Evolutionary conservation across 306 rosid genomes (phyloP).

Genomic region (Trifolium repens): DNA sequence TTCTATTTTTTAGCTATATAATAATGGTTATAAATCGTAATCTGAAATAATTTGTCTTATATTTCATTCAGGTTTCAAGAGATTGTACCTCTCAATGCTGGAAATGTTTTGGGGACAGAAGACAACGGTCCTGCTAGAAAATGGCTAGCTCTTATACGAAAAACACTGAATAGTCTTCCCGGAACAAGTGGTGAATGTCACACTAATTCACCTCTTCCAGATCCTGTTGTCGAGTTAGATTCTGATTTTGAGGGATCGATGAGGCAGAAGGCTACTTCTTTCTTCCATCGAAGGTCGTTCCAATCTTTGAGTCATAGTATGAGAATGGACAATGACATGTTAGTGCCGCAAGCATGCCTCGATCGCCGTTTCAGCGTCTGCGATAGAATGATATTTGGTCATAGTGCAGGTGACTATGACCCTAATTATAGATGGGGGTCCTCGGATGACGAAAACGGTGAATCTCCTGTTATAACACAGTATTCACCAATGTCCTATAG

Average conservation of each 20-base stretch:
- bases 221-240: conserved; percentile 85
- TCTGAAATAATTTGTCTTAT: conserved; percentile 32
- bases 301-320: conserved; percentile 95
- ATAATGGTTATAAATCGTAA: neutral
- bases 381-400: conserved; percentile 77
- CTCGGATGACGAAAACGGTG: conserved; percentile 87
- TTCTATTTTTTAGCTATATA: too few relatives aligned
- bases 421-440: conserved; percentile 79
- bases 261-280: conserved; percentile 79
- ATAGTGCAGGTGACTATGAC: conserved; percentile 81
- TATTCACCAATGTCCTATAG: conserved; percentile 70
- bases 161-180: conserved; percentile 88
- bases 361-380: conserved; percentile 87
- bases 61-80: conserved; percentile 84
- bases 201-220: conserved; percentile 84
- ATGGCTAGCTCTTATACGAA: conserved; percentile 90
- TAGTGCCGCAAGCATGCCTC: conserved; percentile 67
- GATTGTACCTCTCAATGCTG: conserved; percentile 98
- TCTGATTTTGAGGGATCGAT: conserved; percentile 90
- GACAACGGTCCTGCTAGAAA: conserved; percentile 98
- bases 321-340: conserved; percentile 90
- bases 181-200: conserved; percentile 76
- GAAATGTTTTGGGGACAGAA: conserved; percentile 97
- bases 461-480: conserved; percentile 64
- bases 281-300: conserved; percentile 89